A percentile compares a stretch with the other conserved stretches of the same genome.
These are phyloP conservation scores for Trichophyton mentagrophytes DNA, from an alignment of 2,329 filamentous ascomycete species.

Conservation along the genomic window DNA sequence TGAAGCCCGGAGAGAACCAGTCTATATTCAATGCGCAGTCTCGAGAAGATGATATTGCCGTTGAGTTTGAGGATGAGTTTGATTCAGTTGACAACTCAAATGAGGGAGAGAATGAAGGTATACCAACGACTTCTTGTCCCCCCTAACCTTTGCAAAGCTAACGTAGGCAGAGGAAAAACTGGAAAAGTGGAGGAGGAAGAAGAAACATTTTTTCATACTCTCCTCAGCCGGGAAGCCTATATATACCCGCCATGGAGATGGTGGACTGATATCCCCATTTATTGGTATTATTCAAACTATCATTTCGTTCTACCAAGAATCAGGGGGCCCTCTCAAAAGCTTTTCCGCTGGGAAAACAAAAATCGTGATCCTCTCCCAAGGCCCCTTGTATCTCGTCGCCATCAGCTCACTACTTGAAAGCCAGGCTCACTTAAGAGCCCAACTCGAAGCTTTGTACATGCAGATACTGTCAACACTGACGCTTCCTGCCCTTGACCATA, in stretches of 20 bases:
- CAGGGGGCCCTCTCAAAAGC: conserved; percentile 61
- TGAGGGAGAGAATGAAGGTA: conserved; percentile 36
- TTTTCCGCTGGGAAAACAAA: conserved; percentile 79
- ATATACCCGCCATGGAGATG: conserved; percentile 86
- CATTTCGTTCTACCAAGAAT: conserved; percentile 86
- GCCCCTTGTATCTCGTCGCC: conserved; percentile 81
- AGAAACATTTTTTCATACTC: conserved; percentile 94
- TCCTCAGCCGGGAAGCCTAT: conserved; percentile 95
- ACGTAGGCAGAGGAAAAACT: conserved; percentile 30
- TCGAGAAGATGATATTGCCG: conserved; percentile 38
- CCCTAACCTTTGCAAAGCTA: conserved; percentile 13
- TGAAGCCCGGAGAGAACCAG: neutral
- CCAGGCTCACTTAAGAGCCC: conserved; percentile 70
- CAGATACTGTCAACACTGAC: conserved; percentile 94
- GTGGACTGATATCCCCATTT: conserved; percentile 79
- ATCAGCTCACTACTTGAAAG: conserved; percentile 89
- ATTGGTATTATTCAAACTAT: conserved; percentile 95
- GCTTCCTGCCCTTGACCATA: conserved; percentile 68
- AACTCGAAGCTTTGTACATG: conserved; percentile 93
- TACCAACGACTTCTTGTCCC: neutral
- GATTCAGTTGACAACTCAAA: conserved; percentile 54
- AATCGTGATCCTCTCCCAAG: conserved; percentile 75
- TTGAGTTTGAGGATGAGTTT: conserved; percentile 65
- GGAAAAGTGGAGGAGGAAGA: conserved; percentile 71
- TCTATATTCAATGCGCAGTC: conserved; percentile 6